These are phyloP conservation scores for Dentipellis fragilis DNA, from an alignment of 768 basidiomycete species.

Conservation along the genomic window DNA sequence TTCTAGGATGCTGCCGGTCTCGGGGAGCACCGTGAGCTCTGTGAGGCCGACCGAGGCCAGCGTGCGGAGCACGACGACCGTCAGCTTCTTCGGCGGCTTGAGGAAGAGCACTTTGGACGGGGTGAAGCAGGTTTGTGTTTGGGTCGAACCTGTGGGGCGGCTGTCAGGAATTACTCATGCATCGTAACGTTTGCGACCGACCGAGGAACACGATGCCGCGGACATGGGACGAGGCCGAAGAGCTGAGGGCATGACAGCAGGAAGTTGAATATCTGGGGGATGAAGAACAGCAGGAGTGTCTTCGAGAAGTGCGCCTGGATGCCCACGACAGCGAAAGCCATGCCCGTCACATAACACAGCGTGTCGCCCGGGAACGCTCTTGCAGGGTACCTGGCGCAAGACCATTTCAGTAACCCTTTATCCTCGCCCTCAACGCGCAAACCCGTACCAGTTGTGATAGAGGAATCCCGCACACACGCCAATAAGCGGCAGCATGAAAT, in stretches of 20 bases:
- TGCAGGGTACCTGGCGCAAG: constrained; percentile 77
- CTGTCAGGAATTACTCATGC: not conserved
- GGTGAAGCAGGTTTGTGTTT: constrained; percentile 66
- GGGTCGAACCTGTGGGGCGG: constrained; percentile 51
- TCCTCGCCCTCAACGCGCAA: not conserved
- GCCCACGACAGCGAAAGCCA: constrained; percentile 97
- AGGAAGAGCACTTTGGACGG: constrained; percentile 60
- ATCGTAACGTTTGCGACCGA: constrained; percentile 24
- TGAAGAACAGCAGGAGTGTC: constrained; percentile 90
- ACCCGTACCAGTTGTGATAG: constrained; percentile 88
- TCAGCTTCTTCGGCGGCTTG: constrained; percentile 43
- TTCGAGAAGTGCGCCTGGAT: constrained; percentile 98
- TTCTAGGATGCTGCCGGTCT: constrained; percentile 49
- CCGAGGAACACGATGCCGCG: constrained; percentile 89
- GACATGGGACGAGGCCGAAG: constrained; percentile 89
- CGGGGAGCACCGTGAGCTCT: constrained; percentile 45
- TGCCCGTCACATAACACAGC: constrained; percentile 93
- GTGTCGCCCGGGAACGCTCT: constrained; percentile 94
- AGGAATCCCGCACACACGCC: constrained; percentile 86
- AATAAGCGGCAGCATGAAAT: constrained; percentile 93
- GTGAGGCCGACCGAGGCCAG: constrained; percentile 60
- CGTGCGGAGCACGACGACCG: constrained; percentile 45
- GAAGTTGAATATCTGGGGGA: constrained; percentile 98
- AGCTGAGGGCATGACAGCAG: constrained; percentile 89
- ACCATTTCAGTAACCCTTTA: not conserved